Evolutionary conservation across 345 rosid species (phyloP), one percentile per base, ranked within the genome.

Genomic region (Moricandia arvensis): DNA sequence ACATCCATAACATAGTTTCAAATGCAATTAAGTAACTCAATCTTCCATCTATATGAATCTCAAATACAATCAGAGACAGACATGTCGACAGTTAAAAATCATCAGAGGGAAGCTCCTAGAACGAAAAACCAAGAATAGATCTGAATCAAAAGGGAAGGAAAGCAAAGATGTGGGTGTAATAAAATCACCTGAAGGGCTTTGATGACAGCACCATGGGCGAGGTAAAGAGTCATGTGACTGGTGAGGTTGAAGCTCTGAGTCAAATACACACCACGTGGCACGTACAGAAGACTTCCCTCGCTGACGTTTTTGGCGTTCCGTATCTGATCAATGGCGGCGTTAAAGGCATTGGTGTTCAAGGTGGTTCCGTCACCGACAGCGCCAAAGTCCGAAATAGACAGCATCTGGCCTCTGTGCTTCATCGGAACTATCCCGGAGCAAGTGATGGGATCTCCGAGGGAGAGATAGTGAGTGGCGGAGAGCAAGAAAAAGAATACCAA

Each of bases 191-290:
- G 93, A 71, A 86, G 80, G 35, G 97, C 98, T 81, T 84, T 90
- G 75, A 93, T 87, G 66, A 90, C 92, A 1, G 96, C 97, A 71
- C 88, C 98, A 29, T 78, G 57, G 43, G 97, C 97, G 84, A 93
- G 84, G 83, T 86, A 91, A 1, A 93, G 91, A 18, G 98, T 93
- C 98, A 93, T 93, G 72, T 85, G 93, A 59, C 95, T 93, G 8
- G 96, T 86, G 7, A 91, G 92, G 71, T 91, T 90, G 59, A 90
- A 93, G 73, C 85, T 84, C 66, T 61, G 87, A 2, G 97, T 88
- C 74, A 93, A 81, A 80, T 84, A 93, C 13, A 88, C 96, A 21
- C 98, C 98, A 18, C 90, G 85, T 38, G 97, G 98, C 16, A 93
- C 72, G 72, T 86, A 86, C 1, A 93, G 91, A 60, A 91, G 90